These are phyloP conservation scores for Pyracantha coccinea DNA, from an alignment of 331 rosid species.

Conservation along the genomic window DNA sequence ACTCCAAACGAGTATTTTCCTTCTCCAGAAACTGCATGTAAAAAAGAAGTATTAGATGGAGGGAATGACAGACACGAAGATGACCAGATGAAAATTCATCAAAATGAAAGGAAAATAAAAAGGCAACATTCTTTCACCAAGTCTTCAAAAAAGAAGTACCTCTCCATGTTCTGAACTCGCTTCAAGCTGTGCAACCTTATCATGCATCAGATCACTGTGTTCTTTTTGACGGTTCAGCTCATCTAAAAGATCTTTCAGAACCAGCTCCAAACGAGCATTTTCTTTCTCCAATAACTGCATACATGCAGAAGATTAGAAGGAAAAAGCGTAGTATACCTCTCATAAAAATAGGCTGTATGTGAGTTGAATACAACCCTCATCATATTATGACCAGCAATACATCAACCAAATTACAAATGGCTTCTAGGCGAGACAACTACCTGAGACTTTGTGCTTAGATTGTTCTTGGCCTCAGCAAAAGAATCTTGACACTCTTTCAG, in stretches of 20 bases:
- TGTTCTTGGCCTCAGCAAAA: constrained; percentile 33
- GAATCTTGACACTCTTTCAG: constrained; percentile 32
- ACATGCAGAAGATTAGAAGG: constrained; percentile 1
- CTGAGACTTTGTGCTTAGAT: constrained; percentile 53
- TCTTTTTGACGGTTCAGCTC: constrained; percentile 43
- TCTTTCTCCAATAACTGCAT: constrained; percentile 49
- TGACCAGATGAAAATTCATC: neutral
- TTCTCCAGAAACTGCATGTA: constrained; percentile 36
- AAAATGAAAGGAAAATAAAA: neutral
- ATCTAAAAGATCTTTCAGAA: constrained; percentile 25
- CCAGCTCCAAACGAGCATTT: constrained; percentile 35
- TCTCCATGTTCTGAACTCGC: constrained; percentile 29
- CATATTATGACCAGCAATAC: neutral
- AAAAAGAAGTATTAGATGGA: constrained; percentile 1
- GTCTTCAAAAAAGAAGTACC: constrained; percentile 28
- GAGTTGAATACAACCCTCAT: neutral
- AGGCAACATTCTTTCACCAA: neutral
- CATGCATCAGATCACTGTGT: constrained; percentile 32
- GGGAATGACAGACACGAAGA: neutral
- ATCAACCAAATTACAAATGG: constrained; percentile 6
- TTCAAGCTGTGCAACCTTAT: constrained; percentile 39
- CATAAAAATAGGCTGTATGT: neutral
- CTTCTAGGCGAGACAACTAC: constrained; percentile 31
- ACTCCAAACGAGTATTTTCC: constrained; percentile 38
- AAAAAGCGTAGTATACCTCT: neutral